Conservation (phyloP, 192 early-diverging fungal species). For the Entomortierella parvispora region DNA sequence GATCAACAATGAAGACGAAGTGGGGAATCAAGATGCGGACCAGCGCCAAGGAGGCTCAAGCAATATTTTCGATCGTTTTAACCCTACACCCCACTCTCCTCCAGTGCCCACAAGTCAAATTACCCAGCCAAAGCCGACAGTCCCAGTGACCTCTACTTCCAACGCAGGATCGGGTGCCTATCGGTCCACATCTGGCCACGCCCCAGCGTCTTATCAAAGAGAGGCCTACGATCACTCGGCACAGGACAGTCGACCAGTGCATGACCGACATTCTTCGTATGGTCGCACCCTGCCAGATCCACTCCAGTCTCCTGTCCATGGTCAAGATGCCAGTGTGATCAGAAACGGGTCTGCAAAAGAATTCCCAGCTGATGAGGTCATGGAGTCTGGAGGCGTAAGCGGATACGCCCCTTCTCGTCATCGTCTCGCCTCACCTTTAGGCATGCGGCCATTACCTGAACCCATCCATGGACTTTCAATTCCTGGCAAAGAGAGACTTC, state of each 20-base stretch:
- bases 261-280: neutral
- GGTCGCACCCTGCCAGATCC: neutral
- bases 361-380: slow-evolving; percentile 37
- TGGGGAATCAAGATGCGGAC: slow-evolving; percentile 5
- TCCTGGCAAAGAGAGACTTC: slow-evolving; percentile 14
- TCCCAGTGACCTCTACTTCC: neutral
- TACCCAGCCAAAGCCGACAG: slow-evolving; percentile 1
- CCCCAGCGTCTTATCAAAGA: no score
- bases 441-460: slow-evolving; percentile 24
- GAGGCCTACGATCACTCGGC: neutral
- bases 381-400: slow-evolving; percentile 42
- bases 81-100: neutral
- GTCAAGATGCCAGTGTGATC: slow-evolving; percentile 8
- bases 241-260: neutral
- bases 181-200: no score
- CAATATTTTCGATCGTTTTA: slow-evolving; percentile 29
- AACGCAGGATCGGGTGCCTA: neutral
- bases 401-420: slow-evolving; percentile 27
- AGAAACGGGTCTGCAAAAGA: slow-evolving; percentile 5
- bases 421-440: slow-evolving; percentile 30
- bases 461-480: slow-evolving; percentile 11
- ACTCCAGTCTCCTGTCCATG: slow-evolving; percentile 2
- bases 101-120: neutral
- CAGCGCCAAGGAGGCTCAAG: slow-evolving; percentile 1
- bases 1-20: slow-evolving; percentile 33